phyloP scores from a whole-genome alignment of 2,329 filamentous ascomycete species.

The Macrophomina tecta region DNA sequence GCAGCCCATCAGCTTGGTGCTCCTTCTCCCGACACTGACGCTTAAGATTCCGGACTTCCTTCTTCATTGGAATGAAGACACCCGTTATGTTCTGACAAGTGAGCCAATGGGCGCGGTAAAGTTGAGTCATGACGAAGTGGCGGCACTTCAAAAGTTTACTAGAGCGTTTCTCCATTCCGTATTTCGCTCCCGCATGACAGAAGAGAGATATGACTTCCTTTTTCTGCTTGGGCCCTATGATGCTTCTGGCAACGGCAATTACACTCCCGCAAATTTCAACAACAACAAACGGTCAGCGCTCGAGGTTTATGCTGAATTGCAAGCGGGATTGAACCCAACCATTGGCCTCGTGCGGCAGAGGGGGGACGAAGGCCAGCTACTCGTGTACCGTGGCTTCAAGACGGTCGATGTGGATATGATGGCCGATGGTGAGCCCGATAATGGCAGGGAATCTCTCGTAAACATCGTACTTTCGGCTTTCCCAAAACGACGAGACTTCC shows the following conservation, averaged over 20 bases:
- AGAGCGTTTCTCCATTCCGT: slow-evolving; percentile 37
- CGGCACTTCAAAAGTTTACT: slow-evolving; percentile 35
- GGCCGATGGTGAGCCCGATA: slow-evolving; percentile 32
- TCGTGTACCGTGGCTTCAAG: slow-evolving; percentile 9
- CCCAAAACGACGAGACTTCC: slow-evolving; percentile 64
- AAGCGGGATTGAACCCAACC: slow-evolving; percentile 23
- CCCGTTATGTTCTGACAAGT: slow-evolving; percentile 33
- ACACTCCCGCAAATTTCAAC: not conserved
- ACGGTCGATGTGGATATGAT: not conserved
- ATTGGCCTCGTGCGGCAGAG: not conserved
- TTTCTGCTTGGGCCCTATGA: slow-evolving; percentile 37
- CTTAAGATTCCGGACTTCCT: slow-evolving; percentile 33
- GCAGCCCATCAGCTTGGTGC: slow-evolving; percentile 33
- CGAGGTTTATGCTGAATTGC: slow-evolving; percentile 29
- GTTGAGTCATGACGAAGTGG: slow-evolving; percentile 33
- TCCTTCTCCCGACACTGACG: slow-evolving; percentile 35
- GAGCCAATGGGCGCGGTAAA: slow-evolving; percentile 30
- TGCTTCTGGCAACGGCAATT: not conserved
- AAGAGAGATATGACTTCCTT: slow-evolving; percentile 38
- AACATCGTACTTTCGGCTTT: slow-evolving; percentile 40
- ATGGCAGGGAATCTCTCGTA: not conserved
- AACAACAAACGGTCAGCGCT: slow-evolving; percentile 23
- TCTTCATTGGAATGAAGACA: slow-evolving; percentile 42
- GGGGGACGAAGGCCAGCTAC: not conserved
- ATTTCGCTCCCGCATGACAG: slow-evolving; percentile 34